Evolutionary conservation across 305 asterid species (phyloP), one percentile per base, ranked within the genome.

Genomic region (Salvia sclarea): DNA sequence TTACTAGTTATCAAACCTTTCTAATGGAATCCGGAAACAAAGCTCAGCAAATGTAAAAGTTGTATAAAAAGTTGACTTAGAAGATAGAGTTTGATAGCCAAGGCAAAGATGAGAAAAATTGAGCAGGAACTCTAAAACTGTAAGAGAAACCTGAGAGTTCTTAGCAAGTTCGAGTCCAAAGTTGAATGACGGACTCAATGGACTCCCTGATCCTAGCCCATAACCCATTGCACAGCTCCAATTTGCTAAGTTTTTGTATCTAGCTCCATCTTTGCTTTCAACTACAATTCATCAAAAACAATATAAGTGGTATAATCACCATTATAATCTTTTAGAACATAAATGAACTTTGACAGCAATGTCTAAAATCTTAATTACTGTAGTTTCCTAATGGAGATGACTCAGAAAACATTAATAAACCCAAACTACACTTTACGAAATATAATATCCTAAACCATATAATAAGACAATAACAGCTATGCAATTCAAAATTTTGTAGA

Each of bases 151-250:
- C 96, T 92, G 92, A 20, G 96, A 86, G 72, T 73, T 85, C 68
- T 83, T 86, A 28, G 94, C 85, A 62, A 89, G 89, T 81, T 89
- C 96, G 40, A 89, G 96, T 68, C 91, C 92, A 73, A 92, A 92
- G 76, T 88, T 89, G 86, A 92, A 92, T 64, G 96, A 89, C 7
- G 96, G 98, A 75, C 92, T 89, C 87, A 89, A 76, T 43, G 96
- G 92, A 75, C 96, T 89, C 72, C 91, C 92, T 30, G 92, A 87
- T 77, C 98, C 96, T 55, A 88, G 73, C 52, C 96, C 96, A 61
- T 89, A 89, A 69, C 96, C 95, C 44, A 89, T 69, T 52, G 98
- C 92, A 80, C 92, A 92, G 82, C 96, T 92, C 96, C 94, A 92
- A 76, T 89, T 89, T n/a, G 80, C 86, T 69, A 89, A 79, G 86